Percentiles rank a stretch among this genome's conserved stretches.
Evolutionary conservation across 495 filamentous ascomycete genomes (phyloP).

Genomic region (Neurospora pannonica): DNA sequence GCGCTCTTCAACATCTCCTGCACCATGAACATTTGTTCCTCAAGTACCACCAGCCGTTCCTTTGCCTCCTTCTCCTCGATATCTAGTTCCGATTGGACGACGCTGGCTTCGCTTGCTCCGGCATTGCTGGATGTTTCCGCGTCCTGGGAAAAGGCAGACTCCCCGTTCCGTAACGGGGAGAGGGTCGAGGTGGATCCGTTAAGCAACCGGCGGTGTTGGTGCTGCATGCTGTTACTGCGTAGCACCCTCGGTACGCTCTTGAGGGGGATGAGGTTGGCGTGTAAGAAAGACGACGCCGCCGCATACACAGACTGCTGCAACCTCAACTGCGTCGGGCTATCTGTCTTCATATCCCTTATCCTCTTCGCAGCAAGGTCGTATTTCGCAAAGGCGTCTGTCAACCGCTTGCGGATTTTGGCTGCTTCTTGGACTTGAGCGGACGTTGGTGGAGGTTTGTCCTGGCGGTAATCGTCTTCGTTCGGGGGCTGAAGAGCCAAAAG

Average conservation of each 20-base stretch:
- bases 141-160: conserved; percentile 34
- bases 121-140: conserved; percentile 52
- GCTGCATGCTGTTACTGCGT: conserved; percentile 46
- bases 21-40: conserved; percentile 91
- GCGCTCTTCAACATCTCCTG: conserved; percentile 80
- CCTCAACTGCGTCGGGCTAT: conserved; percentile 61
- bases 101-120: conserved; percentile 44
- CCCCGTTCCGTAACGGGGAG: conserved; percentile 35
- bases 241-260: conserved; percentile 78
- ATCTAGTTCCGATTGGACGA: conserved; percentile 63
- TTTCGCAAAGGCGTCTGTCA: conserved; percentile 84
- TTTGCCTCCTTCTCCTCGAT: conserved; percentile 78
- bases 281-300: conserved; percentile 74
- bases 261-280: conserved; percentile 85
- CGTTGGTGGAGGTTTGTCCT: conserved; percentile 50
- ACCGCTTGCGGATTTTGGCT: conserved; percentile 77
- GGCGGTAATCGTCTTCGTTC: conserved; percentile 40
- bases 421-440: conserved; percentile 74
- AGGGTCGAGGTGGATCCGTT: conserved; percentile 13
- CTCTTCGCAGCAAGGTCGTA: conserved; percentile 79
- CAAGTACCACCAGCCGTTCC: conserved; percentile 78
- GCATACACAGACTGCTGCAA: conserved; percentile 81
- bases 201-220: conserved; percentile 28
- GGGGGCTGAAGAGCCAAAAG: conserved; percentile 44
- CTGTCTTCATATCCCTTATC: conserved; percentile 64